phyloP scores from a whole-genome alignment of 2,329 filamentous ascomycete genomes.

The Fusarium sp. region DNA sequence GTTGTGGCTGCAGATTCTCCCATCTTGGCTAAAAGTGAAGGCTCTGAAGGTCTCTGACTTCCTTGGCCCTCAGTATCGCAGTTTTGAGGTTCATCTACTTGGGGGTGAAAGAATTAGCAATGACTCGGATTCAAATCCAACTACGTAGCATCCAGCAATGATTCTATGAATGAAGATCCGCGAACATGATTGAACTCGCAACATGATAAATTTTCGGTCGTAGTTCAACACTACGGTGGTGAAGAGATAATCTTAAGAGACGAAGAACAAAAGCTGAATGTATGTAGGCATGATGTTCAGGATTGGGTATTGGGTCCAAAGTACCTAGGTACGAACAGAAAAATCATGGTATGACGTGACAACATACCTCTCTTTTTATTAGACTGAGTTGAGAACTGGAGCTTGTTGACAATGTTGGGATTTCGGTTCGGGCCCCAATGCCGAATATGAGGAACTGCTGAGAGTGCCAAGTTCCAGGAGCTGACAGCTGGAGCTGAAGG shows the following conservation, averaged over 20 bases:
- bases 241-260: not conserved
- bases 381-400: conserved; percentile 49
- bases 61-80: conserved; percentile 9
- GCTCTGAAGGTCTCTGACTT: conserved; percentile 41
- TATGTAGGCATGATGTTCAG: not conserved
- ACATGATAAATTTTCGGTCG: not conserved
- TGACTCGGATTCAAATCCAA: not conserved
- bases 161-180: not conserved
- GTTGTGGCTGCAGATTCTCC: conserved; percentile 80
- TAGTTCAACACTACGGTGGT: not conserved
- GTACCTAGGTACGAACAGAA: not conserved
- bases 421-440: conserved; percentile 37
- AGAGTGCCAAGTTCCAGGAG: conserved; percentile 35
- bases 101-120: conserved; percentile 16
- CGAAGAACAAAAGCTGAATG: not conserved
- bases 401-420: conserved; percentile 23
- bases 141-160: not conserved
- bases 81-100: conserved; percentile 19
- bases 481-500: conserved; percentile 9
- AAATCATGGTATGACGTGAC: not conserved
- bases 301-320: not conserved
- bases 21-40: conserved; percentile 69
- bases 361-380: conserved; percentile 46
- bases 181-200: not conserved
- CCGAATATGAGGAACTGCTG: conserved; percentile 21